Evolutionary conservation across 1,284 basidiomycete species (phyloP), one percentile per base, ranked within the genome.

Genomic region (Irpex sp.): DNA sequence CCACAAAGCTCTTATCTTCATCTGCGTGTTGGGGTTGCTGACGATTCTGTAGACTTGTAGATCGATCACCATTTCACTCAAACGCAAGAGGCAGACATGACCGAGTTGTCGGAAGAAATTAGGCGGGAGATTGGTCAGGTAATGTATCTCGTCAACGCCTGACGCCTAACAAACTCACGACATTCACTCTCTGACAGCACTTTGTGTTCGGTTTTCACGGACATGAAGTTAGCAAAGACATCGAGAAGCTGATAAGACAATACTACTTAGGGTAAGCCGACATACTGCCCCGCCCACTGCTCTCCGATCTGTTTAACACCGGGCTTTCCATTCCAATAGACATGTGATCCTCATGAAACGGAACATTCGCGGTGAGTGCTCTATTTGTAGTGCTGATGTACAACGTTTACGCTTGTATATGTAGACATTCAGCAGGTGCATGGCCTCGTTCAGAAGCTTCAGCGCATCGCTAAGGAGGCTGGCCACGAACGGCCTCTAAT

Each of bases 131-230:
- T 86, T 46, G 83, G 85, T 19, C 84, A 86, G 79, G 84, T 83
- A 68, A n/a, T 3, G 19, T 2, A 0, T 13, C 8, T 17, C 43
- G 55, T 58, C 13, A 6, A n/a, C 21, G 37, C 39, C 2, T 43
- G 2, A 4, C 36, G 8, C 2, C 21, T 19, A 13, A 19, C 33
- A 51, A 26, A 61, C 54, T 21, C 11, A 58, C 2, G 56, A 1
- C 13, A n/a, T 7, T 19, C 43, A n/a, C 13, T 17, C 36, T 58
- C 0, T 19, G 37, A 37, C 63, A 89, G 86, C 88, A 89, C 70
- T 89, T 90, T 67, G 84, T 90, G 33, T 78, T 88, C 64, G 88
- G 88, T 9, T 90, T 89, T 69, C 82, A 87, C 68, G 86, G 86
- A 0, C 74, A 81, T 43, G 75, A 82, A 61, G 73, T 82, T 36